A percentile compares a stretch with the other conserved stretches of the same genome.
Conservation (phyloP, 1,284 basidiomycete species). For the Ganoderma lingzhi region DNA sequence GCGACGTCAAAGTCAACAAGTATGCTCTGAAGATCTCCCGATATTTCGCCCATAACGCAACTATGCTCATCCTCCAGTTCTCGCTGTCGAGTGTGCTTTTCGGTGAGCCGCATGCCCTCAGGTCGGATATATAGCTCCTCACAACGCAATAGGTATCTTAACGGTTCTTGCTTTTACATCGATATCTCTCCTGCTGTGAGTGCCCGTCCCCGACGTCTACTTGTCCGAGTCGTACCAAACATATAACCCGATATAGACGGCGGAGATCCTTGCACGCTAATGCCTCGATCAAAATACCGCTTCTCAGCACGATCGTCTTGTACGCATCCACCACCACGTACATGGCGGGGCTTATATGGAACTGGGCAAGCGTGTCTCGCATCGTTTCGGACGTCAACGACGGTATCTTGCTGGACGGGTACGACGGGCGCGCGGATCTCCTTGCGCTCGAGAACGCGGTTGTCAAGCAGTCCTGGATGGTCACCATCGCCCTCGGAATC, state of each 20-base stretch:
- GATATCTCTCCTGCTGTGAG: background rate
- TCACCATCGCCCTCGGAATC: background rate
- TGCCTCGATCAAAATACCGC: background rate
- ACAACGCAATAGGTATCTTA: background rate
- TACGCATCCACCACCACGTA: background rate
- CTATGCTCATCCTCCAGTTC: background rate
- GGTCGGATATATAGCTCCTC: background rate
- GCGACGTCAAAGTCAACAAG: background rate
- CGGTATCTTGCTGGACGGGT: background rate
- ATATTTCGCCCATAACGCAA: background rate
- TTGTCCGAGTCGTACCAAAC: background rate
- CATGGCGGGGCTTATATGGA: background rate
- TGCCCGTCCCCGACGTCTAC: background rate
- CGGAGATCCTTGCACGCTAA: background rate
- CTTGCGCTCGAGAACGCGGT: background rate
- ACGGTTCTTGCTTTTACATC: background rate
- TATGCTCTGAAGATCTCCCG: background rate
- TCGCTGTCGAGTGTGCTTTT: background rate
- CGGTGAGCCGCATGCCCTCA: background rate
- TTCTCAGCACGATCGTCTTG: background rate
- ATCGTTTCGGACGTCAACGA: background rate
- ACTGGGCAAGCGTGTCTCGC: background rate
- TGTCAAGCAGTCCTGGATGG: background rate
- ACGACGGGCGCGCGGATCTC: background rate
- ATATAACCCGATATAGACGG: background rate